Conservation (phyloP, 495 filamentous ascomycete genomes). For the Daldinia vernicosa region DNA sequence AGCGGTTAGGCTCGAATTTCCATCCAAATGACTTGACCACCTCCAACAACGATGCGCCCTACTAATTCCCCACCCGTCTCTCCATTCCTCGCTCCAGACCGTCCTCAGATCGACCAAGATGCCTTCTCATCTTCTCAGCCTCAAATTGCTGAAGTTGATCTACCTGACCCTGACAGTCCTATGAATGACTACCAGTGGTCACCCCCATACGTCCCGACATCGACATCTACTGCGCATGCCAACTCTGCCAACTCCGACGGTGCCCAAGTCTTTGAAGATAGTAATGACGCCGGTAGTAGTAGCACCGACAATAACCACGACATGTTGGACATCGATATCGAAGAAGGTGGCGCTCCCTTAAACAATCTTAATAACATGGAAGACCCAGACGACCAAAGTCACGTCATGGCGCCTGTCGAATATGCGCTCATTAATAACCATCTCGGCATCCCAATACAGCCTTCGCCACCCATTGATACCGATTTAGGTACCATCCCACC, state of each 20-base stretch:
- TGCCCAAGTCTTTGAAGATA: conserved; percentile 29
- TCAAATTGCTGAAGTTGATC: conserved; percentile 33
- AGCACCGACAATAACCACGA: conserved; percentile 33
- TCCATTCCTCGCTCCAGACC: conserved; percentile 39
- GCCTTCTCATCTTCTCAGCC: conserved; percentile 25
- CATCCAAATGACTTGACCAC: conserved; percentile 41
- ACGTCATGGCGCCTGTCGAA: conserved; percentile 17
- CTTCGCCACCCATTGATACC: conserved; percentile 17
- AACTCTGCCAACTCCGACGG: conserved; percentile 20
- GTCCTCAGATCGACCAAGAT: conserved; percentile 44
- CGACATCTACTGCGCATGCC: conserved; percentile 25
- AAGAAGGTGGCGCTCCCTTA: conserved; percentile 43
- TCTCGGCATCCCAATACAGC: not conserved
- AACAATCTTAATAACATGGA: conserved; percentile 39
- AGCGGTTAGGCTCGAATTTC: conserved; percentile 40
- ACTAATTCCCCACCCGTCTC: conserved; percentile 38
- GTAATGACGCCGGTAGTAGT: conserved; percentile 35
- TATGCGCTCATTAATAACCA: conserved; percentile 34
- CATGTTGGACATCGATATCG: conserved; percentile 34
- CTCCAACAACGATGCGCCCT: conserved; percentile 43
- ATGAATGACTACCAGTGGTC: conserved; percentile 33
- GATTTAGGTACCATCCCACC: conserved; percentile 4
- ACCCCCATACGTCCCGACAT: not conserved
- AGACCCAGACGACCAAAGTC: conserved; percentile 36
- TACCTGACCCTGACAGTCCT: conserved; percentile 25